phyloP scores from a whole-genome alignment of 2,329 filamentous ascomycete species.

The Fusarium mangiferae region DNA sequence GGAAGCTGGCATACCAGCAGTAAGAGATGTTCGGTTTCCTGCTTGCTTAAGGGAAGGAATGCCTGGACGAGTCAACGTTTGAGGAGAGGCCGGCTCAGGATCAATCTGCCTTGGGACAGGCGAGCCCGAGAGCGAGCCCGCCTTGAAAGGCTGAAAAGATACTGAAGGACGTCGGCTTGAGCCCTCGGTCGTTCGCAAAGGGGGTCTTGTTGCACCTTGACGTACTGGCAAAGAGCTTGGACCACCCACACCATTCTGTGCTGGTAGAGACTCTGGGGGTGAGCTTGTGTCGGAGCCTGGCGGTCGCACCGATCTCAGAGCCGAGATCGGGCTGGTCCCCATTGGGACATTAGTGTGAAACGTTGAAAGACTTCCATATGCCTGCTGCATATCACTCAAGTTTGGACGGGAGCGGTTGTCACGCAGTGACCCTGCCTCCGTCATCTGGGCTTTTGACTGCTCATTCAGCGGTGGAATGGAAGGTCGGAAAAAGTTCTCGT shows the following conservation, averaged over 20 bases:
- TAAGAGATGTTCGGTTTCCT: conserved; percentile 77
- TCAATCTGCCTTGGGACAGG: conserved; percentile 67
- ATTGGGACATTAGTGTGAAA: conserved; percentile 82
- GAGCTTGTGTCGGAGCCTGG: conserved; percentile 72
- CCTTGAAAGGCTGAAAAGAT: conserved; percentile 96
- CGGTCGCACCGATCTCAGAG: conserved; percentile 75
- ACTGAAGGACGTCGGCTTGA: conserved; percentile 79
- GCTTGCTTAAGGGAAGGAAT: conserved; percentile 62
- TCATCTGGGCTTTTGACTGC: conserved; percentile 49
- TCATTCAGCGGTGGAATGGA: conserved; percentile 71
- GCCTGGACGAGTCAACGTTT: conserved; percentile 60
- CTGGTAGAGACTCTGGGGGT: conserved; percentile 62
- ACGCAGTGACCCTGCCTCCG: conserved; percentile 80
- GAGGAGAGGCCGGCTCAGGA: conserved; percentile 66
- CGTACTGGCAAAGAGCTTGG: conserved; percentile 66
- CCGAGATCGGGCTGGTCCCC: conserved; percentile 88
- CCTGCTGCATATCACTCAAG: conserved; percentile 74
- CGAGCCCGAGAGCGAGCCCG: conserved; percentile 91
- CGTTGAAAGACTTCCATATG: conserved; percentile 89
- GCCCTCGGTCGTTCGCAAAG: conserved; percentile 61
- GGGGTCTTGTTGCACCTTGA: conserved; percentile 46
- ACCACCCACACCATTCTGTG: conserved; percentile 56
- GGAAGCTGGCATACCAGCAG: conserved; percentile 79
- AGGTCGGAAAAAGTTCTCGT: conserved; percentile 87
- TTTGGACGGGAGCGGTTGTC: conserved; percentile 62